Conservation (phyloP, 371 early-diverging fungal genomes). For the Saksenaea oblongispora region DNA sequence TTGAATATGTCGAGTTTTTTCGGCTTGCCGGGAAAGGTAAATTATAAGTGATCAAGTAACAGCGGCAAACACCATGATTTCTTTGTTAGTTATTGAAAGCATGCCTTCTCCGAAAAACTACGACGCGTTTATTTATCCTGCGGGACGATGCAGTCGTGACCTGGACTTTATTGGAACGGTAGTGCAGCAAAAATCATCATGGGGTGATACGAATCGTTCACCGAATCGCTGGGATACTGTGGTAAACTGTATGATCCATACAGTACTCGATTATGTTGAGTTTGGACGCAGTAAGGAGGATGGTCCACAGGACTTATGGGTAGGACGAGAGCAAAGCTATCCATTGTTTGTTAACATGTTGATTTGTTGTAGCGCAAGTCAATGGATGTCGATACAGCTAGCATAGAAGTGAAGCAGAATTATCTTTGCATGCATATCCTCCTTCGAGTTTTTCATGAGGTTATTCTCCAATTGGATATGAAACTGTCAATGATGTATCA, state of each 20-base stretch:
- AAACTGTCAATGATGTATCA: constrained; percentile 6
- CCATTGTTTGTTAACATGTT: neutral
- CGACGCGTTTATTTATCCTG: constrained; percentile 3
- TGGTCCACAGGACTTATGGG: neutral
- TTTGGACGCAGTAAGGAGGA: neutral
- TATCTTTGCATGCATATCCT: constrained; percentile 13
- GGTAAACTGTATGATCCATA: constrained; percentile 2
- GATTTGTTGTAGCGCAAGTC: neutral
- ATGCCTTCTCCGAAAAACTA: neutral
- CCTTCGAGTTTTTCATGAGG: constrained; percentile 3
- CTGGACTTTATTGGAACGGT: constrained; percentile 7
- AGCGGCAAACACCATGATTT: no score
- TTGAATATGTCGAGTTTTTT: constrained; percentile 8
- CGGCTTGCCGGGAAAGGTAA: constrained; percentile 13
- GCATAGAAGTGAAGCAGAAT: constrained; percentile 2
- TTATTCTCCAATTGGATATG: constrained; percentile 16
- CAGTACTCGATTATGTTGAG: constrained; percentile 11
- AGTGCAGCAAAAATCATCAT: constrained; percentile 3
- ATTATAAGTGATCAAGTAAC: neutral
- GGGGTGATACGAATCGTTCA: constrained; percentile 3
- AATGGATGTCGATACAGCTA: constrained; percentile 5
- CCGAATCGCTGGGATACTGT: constrained; percentile 14
- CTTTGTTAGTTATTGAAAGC: neutral
- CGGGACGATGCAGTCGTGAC: neutral
- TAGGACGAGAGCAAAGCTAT: neutral